Evolutionary conservation across 257 asterid species (phyloP).

Genomic region (Buddleja alternifolia): DNA sequence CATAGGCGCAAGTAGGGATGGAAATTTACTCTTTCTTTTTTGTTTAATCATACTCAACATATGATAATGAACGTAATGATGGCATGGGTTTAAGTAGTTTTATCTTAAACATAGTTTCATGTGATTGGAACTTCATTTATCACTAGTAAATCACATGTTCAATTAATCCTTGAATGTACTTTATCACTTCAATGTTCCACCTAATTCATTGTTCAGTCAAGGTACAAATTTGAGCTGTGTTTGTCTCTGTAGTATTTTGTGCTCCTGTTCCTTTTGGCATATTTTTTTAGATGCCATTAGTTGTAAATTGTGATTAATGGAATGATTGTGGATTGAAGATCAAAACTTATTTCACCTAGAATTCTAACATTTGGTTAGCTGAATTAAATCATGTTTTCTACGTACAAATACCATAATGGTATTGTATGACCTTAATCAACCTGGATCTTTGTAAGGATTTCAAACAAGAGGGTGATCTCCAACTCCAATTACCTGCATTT

Average conservation of each 20-base stretch:
- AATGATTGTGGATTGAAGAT: too few species aligned
- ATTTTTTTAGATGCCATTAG: not conserved
- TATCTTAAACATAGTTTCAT: not conserved
- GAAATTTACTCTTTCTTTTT: not conserved
- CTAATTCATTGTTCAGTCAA: not conserved
- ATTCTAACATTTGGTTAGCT: not conserved
- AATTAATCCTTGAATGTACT: not conserved
- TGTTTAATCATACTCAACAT: not conserved
- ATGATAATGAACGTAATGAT: not conserved
- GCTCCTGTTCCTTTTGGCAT: not conserved
- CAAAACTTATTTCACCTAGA: too few species aligned
- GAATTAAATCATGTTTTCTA: not conserved
- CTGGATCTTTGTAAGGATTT: not conserved
- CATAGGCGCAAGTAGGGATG: not conserved
- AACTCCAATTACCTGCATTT: not conserved
- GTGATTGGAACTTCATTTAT: not conserved
- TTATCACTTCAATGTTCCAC: not conserved
- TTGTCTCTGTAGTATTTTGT: not conserved
- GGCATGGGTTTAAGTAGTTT: not conserved
- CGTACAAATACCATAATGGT: not conserved
- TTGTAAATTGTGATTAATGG: not conserved
- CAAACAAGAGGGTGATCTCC: not conserved
- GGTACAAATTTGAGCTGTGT: not conserved
- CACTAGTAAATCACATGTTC: not conserved
- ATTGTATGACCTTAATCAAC: not conserved